Percentiles rank a stretch among this genome's conserved stretches.
Evolutionary conservation across 176 grass and related monocot species (phyloP).

Genomic region (Ampelocalamus luodianensis): DNA sequence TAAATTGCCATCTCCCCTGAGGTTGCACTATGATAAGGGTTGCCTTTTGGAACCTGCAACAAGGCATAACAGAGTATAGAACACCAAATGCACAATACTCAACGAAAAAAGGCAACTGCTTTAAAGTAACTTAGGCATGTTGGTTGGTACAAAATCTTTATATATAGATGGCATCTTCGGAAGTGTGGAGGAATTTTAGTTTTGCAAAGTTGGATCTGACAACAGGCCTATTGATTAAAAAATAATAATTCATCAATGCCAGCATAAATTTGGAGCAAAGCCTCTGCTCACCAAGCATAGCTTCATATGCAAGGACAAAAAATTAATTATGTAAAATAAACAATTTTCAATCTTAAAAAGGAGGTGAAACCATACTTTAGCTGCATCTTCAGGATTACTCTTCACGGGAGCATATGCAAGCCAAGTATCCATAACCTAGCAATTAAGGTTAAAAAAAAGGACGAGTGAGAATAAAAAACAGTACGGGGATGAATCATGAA

Average conservation of each 20-base stretch:
- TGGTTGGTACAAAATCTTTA: not conserved
- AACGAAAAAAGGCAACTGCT: not conserved
- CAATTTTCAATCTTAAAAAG: not conserved
- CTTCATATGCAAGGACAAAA: slow-evolving; percentile 3
- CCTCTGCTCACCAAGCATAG: not conserved
- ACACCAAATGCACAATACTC: not conserved
- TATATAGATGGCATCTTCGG: not conserved
- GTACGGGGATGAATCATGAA: slow-evolving; percentile 11
- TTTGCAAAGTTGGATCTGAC: not conserved
- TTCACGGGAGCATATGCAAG: slow-evolving; percentile 97
- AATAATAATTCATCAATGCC: not conserved
- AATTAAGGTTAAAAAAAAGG: slow-evolving; percentile 30
- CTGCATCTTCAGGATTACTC: slow-evolving; percentile 97
- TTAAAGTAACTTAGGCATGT: not conserved
- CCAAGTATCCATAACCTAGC: slow-evolving; percentile 90
- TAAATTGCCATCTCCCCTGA: slow-evolving; percentile 98
- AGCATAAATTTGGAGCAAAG: not conserved
- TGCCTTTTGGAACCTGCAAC: slow-evolving; percentile 84
- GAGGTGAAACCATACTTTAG: slow-evolving; percentile 66
- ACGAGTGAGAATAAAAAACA: not conserved
- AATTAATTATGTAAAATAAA: not conserved
- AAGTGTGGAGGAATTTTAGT: not conserved
- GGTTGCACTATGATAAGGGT: slow-evolving; percentile 97
- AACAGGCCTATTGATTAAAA: not conserved
- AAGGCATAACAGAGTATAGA: slow-evolving; percentile 30